phyloP scores from a whole-genome alignment of 2,329 filamentous ascomycete species.

The Verticillium nonalfalfae region DNA sequence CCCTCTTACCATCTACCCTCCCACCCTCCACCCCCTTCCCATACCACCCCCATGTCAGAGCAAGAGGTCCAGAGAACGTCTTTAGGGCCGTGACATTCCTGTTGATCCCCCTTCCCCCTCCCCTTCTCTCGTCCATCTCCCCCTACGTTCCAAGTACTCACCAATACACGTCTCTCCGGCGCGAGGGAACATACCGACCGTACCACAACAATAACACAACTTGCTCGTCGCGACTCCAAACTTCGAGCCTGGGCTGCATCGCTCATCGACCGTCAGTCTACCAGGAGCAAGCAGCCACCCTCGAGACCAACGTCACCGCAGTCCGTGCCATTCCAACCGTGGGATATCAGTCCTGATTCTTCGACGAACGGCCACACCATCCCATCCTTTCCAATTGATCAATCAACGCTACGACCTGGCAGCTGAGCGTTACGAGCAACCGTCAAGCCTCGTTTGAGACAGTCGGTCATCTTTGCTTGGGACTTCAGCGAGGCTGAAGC shows the following conservation, averaged over 20 bases:
- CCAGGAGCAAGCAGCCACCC: not conserved
- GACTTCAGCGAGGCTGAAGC: not conserved
- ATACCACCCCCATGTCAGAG: slow-evolving; percentile 7
- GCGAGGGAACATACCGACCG: slow-evolving; percentile 19
- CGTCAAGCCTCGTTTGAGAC: not conserved
- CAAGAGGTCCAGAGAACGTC: not conserved
- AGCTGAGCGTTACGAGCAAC: not conserved
- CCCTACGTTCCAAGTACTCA: slow-evolving; percentile 1
- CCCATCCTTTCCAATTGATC: not conserved
- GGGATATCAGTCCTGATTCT: not conserved
- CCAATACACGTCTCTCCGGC: not conserved
- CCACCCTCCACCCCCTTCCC: slow-evolving; percentile 12
- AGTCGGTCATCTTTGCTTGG: not conserved
- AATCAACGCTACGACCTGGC: not conserved
- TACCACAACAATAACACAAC: slow-evolving; percentile 24
- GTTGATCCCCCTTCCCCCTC: not conserved
- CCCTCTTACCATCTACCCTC: slow-evolving; percentile 7
- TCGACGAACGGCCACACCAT: not conserved
- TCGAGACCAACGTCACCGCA: not conserved
- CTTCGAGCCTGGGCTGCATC: not conserved
- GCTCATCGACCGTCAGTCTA: not conserved
- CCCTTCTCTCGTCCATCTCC: slow-evolving; percentile 1
- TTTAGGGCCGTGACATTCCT: slow-evolving; percentile 2
- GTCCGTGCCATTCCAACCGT: not conserved
- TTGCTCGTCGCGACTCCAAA: slow-evolving; percentile 5